Conservation (phyloP, 345 rosid species). For the Isatis tinctoria region DNA sequence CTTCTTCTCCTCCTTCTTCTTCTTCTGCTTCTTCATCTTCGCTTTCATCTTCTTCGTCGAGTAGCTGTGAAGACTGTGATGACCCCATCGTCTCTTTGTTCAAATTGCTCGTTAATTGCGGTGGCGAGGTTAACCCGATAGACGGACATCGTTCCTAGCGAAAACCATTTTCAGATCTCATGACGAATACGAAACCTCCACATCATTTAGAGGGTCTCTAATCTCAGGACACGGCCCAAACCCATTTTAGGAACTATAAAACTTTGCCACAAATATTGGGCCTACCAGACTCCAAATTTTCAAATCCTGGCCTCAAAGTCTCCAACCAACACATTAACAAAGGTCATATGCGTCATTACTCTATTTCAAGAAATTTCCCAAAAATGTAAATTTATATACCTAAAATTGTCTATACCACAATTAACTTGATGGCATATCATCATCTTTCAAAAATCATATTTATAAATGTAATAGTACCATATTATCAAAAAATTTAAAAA, state of each 20-base stretch:
- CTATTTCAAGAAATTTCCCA: too few relatives aligned
- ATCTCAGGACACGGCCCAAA: background rate
- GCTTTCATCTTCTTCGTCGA: constrained; percentile 21
- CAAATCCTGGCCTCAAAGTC: background rate
- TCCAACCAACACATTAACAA: background rate
- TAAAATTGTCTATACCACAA: too few relatives aligned
- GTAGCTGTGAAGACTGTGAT: constrained; percentile 21
- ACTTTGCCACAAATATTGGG: background rate
- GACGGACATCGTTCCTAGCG: background rate
- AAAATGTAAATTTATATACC: too few relatives aligned
- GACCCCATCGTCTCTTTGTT: constrained; percentile 19
- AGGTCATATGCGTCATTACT: too few relatives aligned
- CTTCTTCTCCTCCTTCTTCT: constrained; percentile 7
- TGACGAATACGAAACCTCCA: background rate
- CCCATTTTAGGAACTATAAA: background rate
- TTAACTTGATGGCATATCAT: too few relatives aligned
- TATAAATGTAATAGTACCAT: too few relatives aligned
- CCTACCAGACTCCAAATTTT: background rate
- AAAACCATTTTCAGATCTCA: constrained; percentile 27
- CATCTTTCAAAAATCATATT: too few relatives aligned
- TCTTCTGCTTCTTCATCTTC: background rate
- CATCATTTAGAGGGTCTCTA: background rate
- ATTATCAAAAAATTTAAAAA: too few relatives aligned
- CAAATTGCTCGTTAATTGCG: background rate
- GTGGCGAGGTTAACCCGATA: constrained; percentile 9